Conservation (phyloP, 305 asterid genomes). For the Petunia hybrid region DNA sequence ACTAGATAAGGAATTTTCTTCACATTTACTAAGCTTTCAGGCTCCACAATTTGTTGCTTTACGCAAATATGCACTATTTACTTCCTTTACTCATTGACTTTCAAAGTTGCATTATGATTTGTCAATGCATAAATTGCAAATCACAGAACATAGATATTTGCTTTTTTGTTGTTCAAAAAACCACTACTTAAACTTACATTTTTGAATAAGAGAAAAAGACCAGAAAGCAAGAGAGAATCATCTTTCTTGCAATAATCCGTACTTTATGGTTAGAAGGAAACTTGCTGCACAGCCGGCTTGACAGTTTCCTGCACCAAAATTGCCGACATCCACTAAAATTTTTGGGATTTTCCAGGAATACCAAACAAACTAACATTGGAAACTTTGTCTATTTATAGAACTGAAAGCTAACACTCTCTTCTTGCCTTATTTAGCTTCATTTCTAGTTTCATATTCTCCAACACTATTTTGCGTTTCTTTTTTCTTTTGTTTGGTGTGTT, state of each 20-base stretch:
- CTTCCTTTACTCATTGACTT: conserved; percentile 4
- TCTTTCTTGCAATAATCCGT: neutral
- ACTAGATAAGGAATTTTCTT: conserved; percentile 18
- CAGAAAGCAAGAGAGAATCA: neutral
- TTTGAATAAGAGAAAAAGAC: neutral
- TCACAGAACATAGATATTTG: neutral
- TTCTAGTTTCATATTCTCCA: neutral
- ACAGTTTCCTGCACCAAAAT: neutral
- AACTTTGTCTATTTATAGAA: neutral
- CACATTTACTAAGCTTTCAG: neutral
- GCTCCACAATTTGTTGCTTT: neutral
- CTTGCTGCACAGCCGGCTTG: neutral
- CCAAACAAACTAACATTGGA: neutral
- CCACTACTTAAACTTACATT: neutral
- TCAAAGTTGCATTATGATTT: neutral
- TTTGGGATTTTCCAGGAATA: neutral
- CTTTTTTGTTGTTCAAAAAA: neutral
- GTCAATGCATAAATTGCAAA: neutral
- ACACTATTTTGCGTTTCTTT: neutral
- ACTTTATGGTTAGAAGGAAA: neutral
- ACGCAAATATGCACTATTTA: neutral
- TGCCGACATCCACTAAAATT: neutral
- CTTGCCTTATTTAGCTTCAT: neutral
- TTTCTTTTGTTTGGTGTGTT: too few species aligned
- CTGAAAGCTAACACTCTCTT: neutral